Percentiles rank a stretch among this genome's conserved stretches.
phyloP scores from a whole-genome alignment of 495 filamentous ascomycete genomes.

The Cercophora samala region DNA sequence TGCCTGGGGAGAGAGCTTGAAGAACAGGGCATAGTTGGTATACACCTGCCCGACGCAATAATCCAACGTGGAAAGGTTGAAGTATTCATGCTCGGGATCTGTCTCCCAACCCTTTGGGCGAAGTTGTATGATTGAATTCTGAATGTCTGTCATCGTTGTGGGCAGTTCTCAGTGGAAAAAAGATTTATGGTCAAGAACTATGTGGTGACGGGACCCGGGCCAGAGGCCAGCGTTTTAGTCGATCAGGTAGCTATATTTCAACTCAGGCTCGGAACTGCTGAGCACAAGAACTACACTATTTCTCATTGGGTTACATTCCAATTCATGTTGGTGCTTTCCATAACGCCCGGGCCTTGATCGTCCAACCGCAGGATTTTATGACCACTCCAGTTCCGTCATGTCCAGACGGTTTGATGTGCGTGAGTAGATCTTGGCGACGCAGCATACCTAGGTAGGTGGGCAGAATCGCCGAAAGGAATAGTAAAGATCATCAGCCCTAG shows the following conservation, averaged over 20 bases:
- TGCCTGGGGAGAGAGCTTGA: constrained; percentile 34
- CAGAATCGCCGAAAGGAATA: neutral
- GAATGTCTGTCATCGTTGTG: neutral
- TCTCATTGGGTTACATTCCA: neutral
- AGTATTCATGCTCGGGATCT: constrained; percentile 26
- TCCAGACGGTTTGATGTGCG: neutral
- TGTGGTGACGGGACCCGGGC: no score
- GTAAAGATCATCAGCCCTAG: neutral
- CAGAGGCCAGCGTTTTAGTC: no score
- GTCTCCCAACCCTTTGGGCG: constrained; percentile 31
- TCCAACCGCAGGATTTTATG: neutral
- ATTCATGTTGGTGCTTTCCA: neutral
- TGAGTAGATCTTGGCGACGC: neutral
- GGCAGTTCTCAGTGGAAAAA: neutral
- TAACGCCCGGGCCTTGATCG: neutral
- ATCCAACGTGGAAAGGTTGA: constrained; percentile 35
- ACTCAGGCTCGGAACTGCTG: no score
- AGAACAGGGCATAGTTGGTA: constrained; percentile 42
- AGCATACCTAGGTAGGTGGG: no score
- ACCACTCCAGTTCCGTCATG: neutral
- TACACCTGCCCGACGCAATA: constrained; percentile 33
- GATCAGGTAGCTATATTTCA: no score
- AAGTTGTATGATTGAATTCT: constrained; percentile 14
- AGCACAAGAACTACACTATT: neutral
- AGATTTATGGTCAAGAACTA: no score